A percentile compares a stretch with the other conserved stretches of the same genome.
These are phyloP conservation scores for Gloeostereum incarnatum DNA, from an alignment of 768 basidiomycete genomes.

Conservation along the genomic window DNA sequence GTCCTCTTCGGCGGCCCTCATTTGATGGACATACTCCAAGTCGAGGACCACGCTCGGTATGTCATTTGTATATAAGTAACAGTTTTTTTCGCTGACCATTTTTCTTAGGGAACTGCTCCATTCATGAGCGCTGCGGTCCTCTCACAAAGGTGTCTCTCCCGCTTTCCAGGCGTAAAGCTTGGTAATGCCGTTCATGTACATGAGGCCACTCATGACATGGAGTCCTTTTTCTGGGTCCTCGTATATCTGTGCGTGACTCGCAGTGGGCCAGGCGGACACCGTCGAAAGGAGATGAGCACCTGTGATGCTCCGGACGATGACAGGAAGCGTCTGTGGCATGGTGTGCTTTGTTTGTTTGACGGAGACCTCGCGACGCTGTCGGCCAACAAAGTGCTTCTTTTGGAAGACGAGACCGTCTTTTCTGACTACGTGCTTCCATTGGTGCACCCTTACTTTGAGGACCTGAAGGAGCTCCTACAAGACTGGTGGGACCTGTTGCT, in stretches of 20 bases:
- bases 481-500: too few relatives aligned
- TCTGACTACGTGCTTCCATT: neutral
- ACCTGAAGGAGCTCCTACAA: neutral
- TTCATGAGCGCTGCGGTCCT: too few relatives aligned
- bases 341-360: neutral
- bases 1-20: too few relatives aligned
- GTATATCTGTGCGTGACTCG: slow-evolving; percentile 10
- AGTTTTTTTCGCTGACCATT: too few relatives aligned
- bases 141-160: too few relatives aligned
- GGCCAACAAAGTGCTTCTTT: neutral
- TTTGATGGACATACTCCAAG: too few relatives aligned
- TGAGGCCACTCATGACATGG: slow-evolving; percentile 15
- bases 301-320: neutral
- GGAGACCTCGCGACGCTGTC: neutral
- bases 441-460: neutral
- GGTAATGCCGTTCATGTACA: too few relatives aligned
- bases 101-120: too few relatives aligned
- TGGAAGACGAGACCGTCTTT: neutral
- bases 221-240: slow-evolving; percentile 15
- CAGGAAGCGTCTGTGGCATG: neutral
- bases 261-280: slow-evolving; percentile 8
- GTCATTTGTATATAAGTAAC: too few relatives aligned
- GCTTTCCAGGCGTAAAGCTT: too few relatives aligned
- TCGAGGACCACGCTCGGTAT: too few relatives aligned
- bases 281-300: neutral